Evolutionary conservation across 148 eudicot genomes (phyloP).

Genomic region (Rhododendron kiyosumense): DNA sequence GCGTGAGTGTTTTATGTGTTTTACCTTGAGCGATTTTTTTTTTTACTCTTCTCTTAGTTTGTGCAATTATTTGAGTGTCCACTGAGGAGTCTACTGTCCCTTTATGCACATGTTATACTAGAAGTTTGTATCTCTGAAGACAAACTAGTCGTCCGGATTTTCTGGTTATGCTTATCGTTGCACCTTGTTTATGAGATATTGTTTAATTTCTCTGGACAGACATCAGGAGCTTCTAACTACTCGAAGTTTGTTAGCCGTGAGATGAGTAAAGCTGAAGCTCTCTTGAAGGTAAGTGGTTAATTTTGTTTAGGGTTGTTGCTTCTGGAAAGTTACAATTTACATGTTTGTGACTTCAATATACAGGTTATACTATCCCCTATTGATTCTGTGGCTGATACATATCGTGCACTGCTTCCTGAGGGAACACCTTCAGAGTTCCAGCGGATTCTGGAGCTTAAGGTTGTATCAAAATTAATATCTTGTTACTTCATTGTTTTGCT

Average conservation of each 20-base stretch:
- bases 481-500: background rate
- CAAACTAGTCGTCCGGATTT: background rate
- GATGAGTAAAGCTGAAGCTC: slow-evolving; percentile 99
- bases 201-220: slow-evolving; percentile 31
- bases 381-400: slow-evolving; percentile 95
- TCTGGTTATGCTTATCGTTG: background rate
- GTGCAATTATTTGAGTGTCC: background rate
- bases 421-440: slow-evolving; percentile 90
- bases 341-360: slow-evolving; percentile 15
- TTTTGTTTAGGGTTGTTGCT: slow-evolving; percentile 2
- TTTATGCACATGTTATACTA: background rate
- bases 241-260: slow-evolving; percentile 89
- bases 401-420: slow-evolving; percentile 91
- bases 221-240: slow-evolving; percentile 82
- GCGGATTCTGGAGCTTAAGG: slow-evolving; percentile 94
- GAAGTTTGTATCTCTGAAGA: background rate
- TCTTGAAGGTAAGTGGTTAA: slow-evolving; percentile 54
- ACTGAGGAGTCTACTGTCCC: background rate
- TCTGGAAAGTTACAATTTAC: background rate
- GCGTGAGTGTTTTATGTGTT: background rate
- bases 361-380: slow-evolving; percentile 95
- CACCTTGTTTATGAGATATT: background rate
- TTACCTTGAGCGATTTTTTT: background rate
- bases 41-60: background rate
- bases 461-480: slow-evolving; percentile 1